phyloP scores from a whole-genome alignment of 2,329 filamentous ascomycete genomes.

The Claviceps sp. region DNA sequence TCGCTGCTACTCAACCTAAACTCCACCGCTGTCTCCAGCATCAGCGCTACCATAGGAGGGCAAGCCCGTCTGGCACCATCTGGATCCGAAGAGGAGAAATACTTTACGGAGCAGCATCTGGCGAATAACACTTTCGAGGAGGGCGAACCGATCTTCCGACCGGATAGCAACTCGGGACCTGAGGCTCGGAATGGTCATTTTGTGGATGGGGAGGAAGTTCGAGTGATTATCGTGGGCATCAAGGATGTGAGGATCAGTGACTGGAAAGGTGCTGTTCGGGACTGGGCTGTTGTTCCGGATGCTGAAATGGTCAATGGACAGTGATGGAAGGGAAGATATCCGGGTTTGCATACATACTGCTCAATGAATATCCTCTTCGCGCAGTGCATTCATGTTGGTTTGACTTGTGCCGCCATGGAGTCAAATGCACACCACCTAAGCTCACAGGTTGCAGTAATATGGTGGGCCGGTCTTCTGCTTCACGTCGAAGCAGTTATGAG shows the following conservation, averaged over 20 bases:
- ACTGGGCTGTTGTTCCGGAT: conserved; percentile 45
- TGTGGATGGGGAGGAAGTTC: conserved; percentile 69
- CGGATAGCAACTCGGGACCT: conserved; percentile 24
- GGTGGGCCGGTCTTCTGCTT: background rate
- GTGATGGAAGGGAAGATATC: background rate
- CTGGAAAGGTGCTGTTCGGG: conserved; percentile 86
- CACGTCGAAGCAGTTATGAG: background rate
- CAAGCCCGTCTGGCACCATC: conserved; percentile 57
- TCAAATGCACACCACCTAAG: background rate
- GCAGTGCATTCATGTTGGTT: background rate
- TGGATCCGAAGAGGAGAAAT: conserved; percentile 71
- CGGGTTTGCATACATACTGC: background rate
- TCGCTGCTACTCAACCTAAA: conserved; percentile 82
- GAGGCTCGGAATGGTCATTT: conserved; percentile 51
- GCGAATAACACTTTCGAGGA: conserved; percentile 84
- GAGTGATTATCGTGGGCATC: conserved; percentile 77
- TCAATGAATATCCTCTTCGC: background rate
- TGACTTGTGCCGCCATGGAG: background rate
- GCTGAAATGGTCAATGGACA: conserved; percentile 27
- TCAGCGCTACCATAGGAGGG: conserved; percentile 91
- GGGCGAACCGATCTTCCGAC: conserved; percentile 19
- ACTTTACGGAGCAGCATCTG: conserved; percentile 70
- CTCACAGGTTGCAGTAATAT: background rate
- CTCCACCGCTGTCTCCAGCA: conserved; percentile 71
- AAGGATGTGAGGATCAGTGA: conserved; percentile 79